Evolutionary conservation across 208 protist species (phyloP), one percentile per base, ranked within the genome.

Genomic region (Acanthamoeba triangularis): DNA sequence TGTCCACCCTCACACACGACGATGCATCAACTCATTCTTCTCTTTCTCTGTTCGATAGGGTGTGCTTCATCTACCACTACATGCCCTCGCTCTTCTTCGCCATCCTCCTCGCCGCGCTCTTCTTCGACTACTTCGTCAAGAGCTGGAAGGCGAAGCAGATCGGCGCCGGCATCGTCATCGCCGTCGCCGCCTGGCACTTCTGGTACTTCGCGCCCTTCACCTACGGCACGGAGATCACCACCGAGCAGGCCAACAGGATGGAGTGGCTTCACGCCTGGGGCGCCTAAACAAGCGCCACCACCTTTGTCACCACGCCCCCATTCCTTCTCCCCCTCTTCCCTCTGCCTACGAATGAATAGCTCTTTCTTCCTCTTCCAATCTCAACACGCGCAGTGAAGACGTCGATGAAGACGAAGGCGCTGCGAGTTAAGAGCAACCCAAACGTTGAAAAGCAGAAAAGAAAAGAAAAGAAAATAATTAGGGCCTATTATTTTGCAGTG

Each of bases 31-130:
- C 56, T 63, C 56, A 25, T 5, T 63, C 56, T 10, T 76, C 67
- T 47, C 35, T 82, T 28, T 41, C 37, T 82, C 30, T 25, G 4
- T 18, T 0, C 1, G 20, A 18, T 10, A 82, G 74, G 41, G 74
- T 82, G 74, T 82, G 74, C 74, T 82, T 82, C 25, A 82, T 82
- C 41, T 82, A 82, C 74, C 74, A 82, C 74, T 82, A 82, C 74
- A 82, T 82, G 74, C 74, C 74, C 20, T 82, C 74, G n/a, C 74
- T 82, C 74, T 82, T 82, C 74, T 82, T 82, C 74, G 74, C 74
- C 74, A 82, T 82, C 74, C 33, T 82, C 35, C 74, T 82, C 11
- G 74, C 74, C 8, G 74, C 74, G 35, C 74, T 82, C 20, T 82
- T 82, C 74, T 82, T 82, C 41, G 74, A 82, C 41, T 82, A 82